Percentiles rank a stretch among this genome's conserved stretches.
phyloP scores from a whole-genome alignment of 2,329 filamentous ascomycete species.

The Penicillium sp. region DNA sequence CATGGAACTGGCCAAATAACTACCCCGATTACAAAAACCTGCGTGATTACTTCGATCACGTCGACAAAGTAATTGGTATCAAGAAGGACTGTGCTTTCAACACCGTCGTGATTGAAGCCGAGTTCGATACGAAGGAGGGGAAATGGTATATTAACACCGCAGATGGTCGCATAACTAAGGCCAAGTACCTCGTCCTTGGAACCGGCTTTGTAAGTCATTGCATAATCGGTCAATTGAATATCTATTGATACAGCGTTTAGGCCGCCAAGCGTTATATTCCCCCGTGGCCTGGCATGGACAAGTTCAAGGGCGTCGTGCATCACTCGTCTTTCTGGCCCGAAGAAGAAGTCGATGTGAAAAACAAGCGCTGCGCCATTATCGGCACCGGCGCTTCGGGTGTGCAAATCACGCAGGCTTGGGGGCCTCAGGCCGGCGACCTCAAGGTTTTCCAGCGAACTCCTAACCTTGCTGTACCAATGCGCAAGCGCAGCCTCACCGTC shows the following conservation, averaged over 20 bases:
- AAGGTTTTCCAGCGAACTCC: constrained; percentile 66
- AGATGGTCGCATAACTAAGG: constrained; percentile 40
- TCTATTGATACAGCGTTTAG: constrained; percentile 1
- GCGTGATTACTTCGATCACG: constrained; percentile 48
- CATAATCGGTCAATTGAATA: too few relatives aligned
- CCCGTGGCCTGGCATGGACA: constrained; percentile 35
- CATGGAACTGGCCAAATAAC: constrained; percentile 45
- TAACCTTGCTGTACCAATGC: constrained; percentile 64
- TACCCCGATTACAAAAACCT: constrained; percentile 40
- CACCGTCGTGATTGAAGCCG: constrained; percentile 42
- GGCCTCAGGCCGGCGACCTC: constrained; percentile 52
- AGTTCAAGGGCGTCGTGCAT: constrained; percentile 53
- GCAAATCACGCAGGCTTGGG: constrained; percentile 60
- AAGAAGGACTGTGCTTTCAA: constrained; percentile 48
- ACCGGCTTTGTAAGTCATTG: constrained; percentile 42
- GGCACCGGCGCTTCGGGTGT: constrained; percentile 57
- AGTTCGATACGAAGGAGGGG: constrained; percentile 37
- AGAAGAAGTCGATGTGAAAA: constrained; percentile 44
- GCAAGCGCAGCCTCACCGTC: constrained; percentile 47
- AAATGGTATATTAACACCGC: constrained; percentile 48
- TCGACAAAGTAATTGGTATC: constrained; percentile 46
- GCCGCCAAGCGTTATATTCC: constrained; percentile 46
- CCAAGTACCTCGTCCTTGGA: constrained; percentile 47
- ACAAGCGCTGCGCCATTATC: constrained; percentile 53
- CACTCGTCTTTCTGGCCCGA: constrained; percentile 59